phyloP scores from a whole-genome alignment of 2,329 filamentous ascomycete genomes.

The Aspergillus aculeatus region DNA sequence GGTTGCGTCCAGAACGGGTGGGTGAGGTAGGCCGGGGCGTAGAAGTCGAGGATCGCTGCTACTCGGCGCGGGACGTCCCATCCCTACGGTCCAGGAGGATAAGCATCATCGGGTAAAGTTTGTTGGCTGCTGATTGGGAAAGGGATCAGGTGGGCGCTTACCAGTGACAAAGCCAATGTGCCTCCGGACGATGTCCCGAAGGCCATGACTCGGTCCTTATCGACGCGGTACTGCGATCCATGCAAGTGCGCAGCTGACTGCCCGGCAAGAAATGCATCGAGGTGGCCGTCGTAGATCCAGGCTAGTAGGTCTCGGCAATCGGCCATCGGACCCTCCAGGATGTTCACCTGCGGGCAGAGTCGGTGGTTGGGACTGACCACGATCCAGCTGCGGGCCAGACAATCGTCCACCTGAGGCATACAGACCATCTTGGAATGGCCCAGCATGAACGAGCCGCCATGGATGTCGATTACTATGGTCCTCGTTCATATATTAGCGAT shows the following conservation, averaged over 20 bases:
- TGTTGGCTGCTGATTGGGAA: not conserved
- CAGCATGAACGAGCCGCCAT: conserved; percentile 48
- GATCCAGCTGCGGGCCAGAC: conserved; percentile 40
- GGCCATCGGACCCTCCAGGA: conserved; percentile 48
- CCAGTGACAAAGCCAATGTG: conserved; percentile 45
- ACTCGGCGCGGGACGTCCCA: conserved; percentile 38
- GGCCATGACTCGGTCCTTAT: conserved; percentile 39
- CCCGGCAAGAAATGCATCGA: conserved; percentile 29
- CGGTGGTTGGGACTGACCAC: conserved; percentile 37
- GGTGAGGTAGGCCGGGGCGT: conserved; percentile 43
- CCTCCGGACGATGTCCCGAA: conserved; percentile 54
- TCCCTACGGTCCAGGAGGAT: conserved; percentile 25
- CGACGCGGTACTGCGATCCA: conserved; percentile 17
- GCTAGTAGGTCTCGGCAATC: conserved; percentile 47
- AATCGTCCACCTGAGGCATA: conserved; percentile 39
- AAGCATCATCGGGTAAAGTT: not conserved
- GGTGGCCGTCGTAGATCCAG: conserved; percentile 41
- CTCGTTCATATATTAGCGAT: conserved; percentile 8
- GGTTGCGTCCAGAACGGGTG: conserved; percentile 39
- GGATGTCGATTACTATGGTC: conserved; percentile 41
- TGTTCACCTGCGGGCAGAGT: conserved; percentile 48
- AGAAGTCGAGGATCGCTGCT: conserved; percentile 44
- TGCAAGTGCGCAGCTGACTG: not conserved
- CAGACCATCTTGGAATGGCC: conserved; percentile 43
- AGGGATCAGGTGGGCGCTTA: conserved; percentile 19